Percentiles rank a stretch among this genome's conserved stretches.
Conservation (phyloP, 441 rosid genomes). For the Geranium incanum region DNA sequence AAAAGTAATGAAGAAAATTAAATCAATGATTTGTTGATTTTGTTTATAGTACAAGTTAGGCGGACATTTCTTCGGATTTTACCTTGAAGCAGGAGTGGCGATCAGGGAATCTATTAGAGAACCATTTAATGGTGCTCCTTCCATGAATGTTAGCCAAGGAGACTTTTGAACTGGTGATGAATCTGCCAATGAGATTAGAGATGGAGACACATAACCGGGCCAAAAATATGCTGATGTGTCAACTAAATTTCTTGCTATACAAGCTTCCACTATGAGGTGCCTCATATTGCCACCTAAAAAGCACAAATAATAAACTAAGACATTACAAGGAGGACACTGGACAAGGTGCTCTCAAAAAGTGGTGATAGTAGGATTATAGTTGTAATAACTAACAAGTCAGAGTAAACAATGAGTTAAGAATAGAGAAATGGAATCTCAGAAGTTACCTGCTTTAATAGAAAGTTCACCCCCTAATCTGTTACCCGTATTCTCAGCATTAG, state of each 20-base stretch:
- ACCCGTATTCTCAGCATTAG: slow-evolving; percentile 29
- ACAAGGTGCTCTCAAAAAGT: background rate
- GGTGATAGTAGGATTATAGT: slow-evolving; percentile 10
- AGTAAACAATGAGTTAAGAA: background rate
- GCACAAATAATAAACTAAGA: slow-evolving; percentile 15
- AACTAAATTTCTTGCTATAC: slow-evolving; percentile 54
- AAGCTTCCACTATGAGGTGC: slow-evolving; percentile 73
- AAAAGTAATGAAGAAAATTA: slow-evolving; percentile 20
- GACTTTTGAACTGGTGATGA: slow-evolving; percentile 36
- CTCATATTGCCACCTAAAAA: slow-evolving; percentile 54
- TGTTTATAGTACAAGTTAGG: background rate
- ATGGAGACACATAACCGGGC: slow-evolving; percentile 49
- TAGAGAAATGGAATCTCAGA: slow-evolving; percentile 12
- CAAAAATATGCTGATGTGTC: slow-evolving; percentile 57
- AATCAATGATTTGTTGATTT: slow-evolving; percentile 11
- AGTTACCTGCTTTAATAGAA: slow-evolving; percentile 35
- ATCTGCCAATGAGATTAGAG: slow-evolving; percentile 34
- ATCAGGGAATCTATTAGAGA: slow-evolving; percentile 43
- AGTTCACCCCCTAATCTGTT: slow-evolving; percentile 27
- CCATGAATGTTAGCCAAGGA: slow-evolving; percentile 57
- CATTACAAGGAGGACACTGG: slow-evolving; percentile 10
- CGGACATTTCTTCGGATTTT: slow-evolving; percentile 14
- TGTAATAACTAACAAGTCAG: background rate
- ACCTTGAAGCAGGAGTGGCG: slow-evolving; percentile 53
- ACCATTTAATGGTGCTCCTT: slow-evolving; percentile 42